Base-by-base conservation (phyloP, 2,329 filamentous ascomycete genomes). In the Pezicula rhizophila region DNA sequence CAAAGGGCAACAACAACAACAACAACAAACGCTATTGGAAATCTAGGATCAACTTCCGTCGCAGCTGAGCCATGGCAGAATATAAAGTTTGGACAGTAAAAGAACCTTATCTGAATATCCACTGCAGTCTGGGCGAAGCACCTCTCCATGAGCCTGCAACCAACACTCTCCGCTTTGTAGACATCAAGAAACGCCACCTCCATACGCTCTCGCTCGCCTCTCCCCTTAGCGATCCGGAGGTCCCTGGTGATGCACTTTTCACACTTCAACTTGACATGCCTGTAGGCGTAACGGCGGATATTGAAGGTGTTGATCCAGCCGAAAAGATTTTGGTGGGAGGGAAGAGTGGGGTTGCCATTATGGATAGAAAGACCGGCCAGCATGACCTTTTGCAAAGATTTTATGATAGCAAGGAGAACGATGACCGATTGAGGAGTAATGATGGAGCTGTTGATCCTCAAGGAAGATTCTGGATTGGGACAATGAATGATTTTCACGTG, bases 381-480 rank as follows among this genome's bases (percentile, higher is more conserved):
- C 79, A 79, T 58, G 72, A 80, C 58, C 74, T 83, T 53, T 56
- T 83, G 49, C 65, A 69, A 52, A 71, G 66, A 51, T 80, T 79
- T 59, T 60, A 65, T 53, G 66, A 70, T 42, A 54, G 42, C 2
- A 53, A 57, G 20, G 33, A 52, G 45, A 59, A 54, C 18, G 60
- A 64, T 49, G 57, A 58, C 50, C 69, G 82, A 18, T 73, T 87
- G 64, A 71, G 81, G 49, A 77, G 85, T 66, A 96, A 96, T 63
- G 91, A 96, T 63, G 90, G 90, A 42, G 85, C 82, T 5, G 82
- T 88, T 45, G 90, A 96, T 63, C 83, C 82, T 23, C 77, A 83
- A 53, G 90, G 91, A 28, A 75, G 89, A 31, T 93, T 92, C 69
- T 95, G 89, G 86, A 75, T 90, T 5, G 89, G 89, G 7, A 80